Evolutionary conservation across 495 filamentous ascomycete genomes (phyloP).

Genomic region (Cetradonia linearis): DNA sequence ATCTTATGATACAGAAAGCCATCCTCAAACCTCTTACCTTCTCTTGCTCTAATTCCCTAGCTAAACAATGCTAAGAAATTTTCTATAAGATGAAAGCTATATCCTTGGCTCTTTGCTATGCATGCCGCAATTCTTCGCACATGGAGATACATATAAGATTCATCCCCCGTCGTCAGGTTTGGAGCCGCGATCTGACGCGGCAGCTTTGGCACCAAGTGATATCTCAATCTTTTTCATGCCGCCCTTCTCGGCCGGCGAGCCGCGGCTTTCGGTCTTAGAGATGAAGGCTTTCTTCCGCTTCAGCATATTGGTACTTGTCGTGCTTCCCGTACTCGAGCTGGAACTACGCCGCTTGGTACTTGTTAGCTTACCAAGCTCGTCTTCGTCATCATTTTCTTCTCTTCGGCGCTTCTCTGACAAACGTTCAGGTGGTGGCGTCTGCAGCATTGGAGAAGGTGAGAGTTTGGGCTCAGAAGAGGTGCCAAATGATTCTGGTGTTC

Average conservation of each 20-base stretch:
- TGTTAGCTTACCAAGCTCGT: slow-evolving; percentile 65
- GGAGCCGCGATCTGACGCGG: slow-evolving; percentile 7
- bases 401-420: slow-evolving; percentile 85
- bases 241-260: slow-evolving; percentile 9
- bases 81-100: not conserved
- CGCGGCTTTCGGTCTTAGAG: slow-evolving; percentile 15
- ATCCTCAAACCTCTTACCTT: not conserved
- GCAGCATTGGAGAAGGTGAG: slow-evolving; percentile 30
- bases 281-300: slow-evolving; percentile 35
- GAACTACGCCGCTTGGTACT: slow-evolving; percentile 55
- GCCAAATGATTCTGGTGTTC: slow-evolving; percentile 19
- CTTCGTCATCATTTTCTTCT: slow-evolving; percentile 73
- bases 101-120: not conserved
- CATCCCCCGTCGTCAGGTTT: slow-evolving; percentile 13
- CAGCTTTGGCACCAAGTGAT: slow-evolving; percentile 20
- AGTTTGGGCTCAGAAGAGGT: slow-evolving; percentile 25
- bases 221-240: slow-evolving; percentile 31
- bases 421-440: slow-evolving; percentile 56
- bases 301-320: slow-evolving; percentile 21
- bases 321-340: slow-evolving; percentile 28
- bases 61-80: slow-evolving; percentile 1
- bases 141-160: not conserved
- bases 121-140: not conserved
- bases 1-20: slow-evolving; percentile 8
- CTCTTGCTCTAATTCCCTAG: not conserved